These are phyloP conservation scores for Leucocoprinus leucothites DNA, from an alignment of 768 basidiomycete species.

Conservation along the genomic window DNA sequence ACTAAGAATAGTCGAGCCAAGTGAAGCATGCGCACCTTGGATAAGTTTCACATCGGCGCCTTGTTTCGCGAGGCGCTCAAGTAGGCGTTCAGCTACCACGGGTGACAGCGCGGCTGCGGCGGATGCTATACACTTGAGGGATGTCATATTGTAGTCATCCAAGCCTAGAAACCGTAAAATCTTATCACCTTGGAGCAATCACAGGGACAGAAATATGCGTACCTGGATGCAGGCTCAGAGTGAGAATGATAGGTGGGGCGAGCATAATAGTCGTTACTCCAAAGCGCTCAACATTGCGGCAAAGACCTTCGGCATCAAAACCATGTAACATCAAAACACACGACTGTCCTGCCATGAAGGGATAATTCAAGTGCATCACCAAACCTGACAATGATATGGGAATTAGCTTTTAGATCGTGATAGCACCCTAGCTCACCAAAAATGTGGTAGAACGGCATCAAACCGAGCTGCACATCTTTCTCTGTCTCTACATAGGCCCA, in stretches of 20 bases:
- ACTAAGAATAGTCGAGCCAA: not conserved
- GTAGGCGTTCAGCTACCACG: slow-evolving; percentile 41
- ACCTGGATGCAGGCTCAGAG: slow-evolving; percentile 52
- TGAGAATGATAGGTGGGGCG: slow-evolving; percentile 66
- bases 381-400: slow-evolving; percentile 23
- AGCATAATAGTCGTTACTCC: slow-evolving; percentile 42
- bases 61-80: slow-evolving; percentile 12
- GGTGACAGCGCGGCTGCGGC: slow-evolving; percentile 67
- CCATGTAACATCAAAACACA: slow-evolving; percentile 41
- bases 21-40: slow-evolving; percentile 17
- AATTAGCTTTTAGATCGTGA: not conserved
- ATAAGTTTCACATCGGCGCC: slow-evolving; percentile 16
- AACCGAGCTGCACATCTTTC: slow-evolving; percentile 44
- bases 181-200: not conserved
- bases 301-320: slow-evolving; percentile 53
- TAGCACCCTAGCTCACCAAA: slow-evolving; percentile 17
- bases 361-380: slow-evolving; percentile 41
- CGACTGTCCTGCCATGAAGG: slow-evolving; percentile 36
- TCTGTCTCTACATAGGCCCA: slow-evolving; percentile 29
- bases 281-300: slow-evolving; percentile 50
- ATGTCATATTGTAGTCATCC: slow-evolving; percentile 48
- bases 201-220: slow-evolving; percentile 15
- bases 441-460: slow-evolving; percentile 40
- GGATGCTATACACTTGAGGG: slow-evolving; percentile 45
- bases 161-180: slow-evolving; percentile 28